A percentile compares a stretch with the other conserved stretches of the same genome.
Conservation (phyloP, 2,329 filamentous ascomycete species). For the Neonectria faginata region DNA sequence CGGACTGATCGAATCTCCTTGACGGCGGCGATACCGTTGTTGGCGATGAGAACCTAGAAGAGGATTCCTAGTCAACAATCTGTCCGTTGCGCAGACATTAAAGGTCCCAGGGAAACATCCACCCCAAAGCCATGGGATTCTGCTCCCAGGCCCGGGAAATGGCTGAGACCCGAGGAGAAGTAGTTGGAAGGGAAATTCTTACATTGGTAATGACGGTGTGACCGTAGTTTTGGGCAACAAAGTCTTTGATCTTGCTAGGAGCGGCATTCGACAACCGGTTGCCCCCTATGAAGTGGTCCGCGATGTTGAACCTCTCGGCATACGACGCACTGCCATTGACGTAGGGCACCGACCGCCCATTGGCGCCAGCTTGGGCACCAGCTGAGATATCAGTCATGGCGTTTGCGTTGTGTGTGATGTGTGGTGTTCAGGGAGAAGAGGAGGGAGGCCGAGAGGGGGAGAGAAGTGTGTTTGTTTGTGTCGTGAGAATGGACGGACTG, state of each 20-base stretch:
- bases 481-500: constrained; percentile 39
- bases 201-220: constrained; percentile 99
- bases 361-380: constrained; percentile 55
- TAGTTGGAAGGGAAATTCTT: constrained; percentile 53
- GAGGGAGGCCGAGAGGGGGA: constrained; percentile 19
- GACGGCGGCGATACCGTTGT: constrained; percentile 99
- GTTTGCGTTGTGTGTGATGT: constrained; percentile 43
- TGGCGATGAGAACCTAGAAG: constrained; percentile 91
- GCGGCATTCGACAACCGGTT: constrained; percentile 86
- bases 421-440: constrained; percentile 32
- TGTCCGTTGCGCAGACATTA: not conserved
- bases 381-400: constrained; percentile 63
- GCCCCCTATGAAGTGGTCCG: constrained; percentile 96
- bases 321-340: constrained; percentile 74
- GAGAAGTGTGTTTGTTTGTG: constrained; percentile 35
- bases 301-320: constrained; percentile 83
- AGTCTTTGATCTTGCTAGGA: constrained; percentile 93
- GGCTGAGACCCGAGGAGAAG: not conserved
- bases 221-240: constrained; percentile 87
- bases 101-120: constrained; percentile 8
- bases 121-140: not conserved
- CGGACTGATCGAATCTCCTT: constrained; percentile 99
- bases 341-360: constrained; percentile 63
- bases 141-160: not conserved
- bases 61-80: constrained; percentile 30